Base-by-base conservation (phyloP, 257 asterid genomes). In the Nyctanthes arbortristis region DNA sequence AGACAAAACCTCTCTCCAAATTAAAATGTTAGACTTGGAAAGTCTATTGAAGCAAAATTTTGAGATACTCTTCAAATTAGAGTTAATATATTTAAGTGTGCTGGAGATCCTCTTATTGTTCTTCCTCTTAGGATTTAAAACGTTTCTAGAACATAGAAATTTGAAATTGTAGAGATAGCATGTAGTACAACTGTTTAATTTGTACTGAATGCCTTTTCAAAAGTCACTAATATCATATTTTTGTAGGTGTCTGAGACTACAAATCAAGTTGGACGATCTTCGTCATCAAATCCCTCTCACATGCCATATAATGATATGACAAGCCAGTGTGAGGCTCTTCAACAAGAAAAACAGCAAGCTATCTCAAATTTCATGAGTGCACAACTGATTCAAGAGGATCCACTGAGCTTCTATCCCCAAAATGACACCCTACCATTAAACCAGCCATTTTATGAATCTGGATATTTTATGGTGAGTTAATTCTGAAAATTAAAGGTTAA, bases 251-350 rank as follows among this genome's bases (percentile, higher is more conserved):
- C 88, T 4, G 90, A 87, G 73, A 81, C 88, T 35, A 80, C 87
- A 61, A 79, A 78, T 75, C 89, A 87, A 66, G 91, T 84, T 37
- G 83, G 77, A 40, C 81, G 80, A 35, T 35, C 65, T 70, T 66
- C 81, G 18, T 61, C 82, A 59, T 63, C 78, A 71, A 61, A 77
- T 31, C 84, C 85, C 58, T 88, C 87, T 20, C 82, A 75, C 65
- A 57, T 88, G 81, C 82, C 92, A 57, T 88, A 77, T 81, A 79
- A 80, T 81, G 96, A 88, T 67, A 84, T 86, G 90, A 90, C 96
- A 35, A 84, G 79, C 78, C 88, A 84, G 39, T 88, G 93, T 34
- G 96, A 88, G 77, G 86, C 90, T 81, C 87, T 88, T 82, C 92
- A 88, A 79, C 72, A 75, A 20, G 93, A 87, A 68, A 86, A 86